A percentile compares a stretch with the other conserved stretches of the same genome.
phyloP scores from a whole-genome alignment of 2,329 filamentous ascomycete species.

The Colletotrichum somersetense region DNA sequence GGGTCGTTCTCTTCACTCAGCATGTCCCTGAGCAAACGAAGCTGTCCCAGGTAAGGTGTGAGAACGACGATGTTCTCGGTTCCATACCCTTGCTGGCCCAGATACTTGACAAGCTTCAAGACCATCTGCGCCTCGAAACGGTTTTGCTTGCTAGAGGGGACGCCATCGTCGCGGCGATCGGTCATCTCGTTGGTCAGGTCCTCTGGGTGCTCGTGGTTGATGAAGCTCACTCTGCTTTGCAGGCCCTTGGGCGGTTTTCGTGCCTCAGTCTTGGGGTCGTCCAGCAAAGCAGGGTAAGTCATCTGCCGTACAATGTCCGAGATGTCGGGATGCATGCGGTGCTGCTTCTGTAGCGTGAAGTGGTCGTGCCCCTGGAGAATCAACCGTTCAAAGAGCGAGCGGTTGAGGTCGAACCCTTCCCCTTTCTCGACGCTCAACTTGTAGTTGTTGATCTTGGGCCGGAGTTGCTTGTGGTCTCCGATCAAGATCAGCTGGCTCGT shows the following conservation, averaged over 20 bases:
- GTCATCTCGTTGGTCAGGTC: conserved; percentile 54
- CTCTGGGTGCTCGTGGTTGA: conserved; percentile 73
- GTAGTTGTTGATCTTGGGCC: conserved; percentile 75
- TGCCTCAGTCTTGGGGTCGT: conserved; percentile 63
- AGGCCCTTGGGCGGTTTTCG: conserved; percentile 68
- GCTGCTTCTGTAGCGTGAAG: conserved; percentile 69
- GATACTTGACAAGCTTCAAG: conserved; percentile 72
- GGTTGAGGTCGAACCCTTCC: conserved; percentile 74
- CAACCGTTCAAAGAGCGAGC: conserved; percentile 77
- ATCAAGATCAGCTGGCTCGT: conserved; percentile 77
- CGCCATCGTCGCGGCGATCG: conserved; percentile 64
- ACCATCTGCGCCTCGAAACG: conserved; percentile 75
- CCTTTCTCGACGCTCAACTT: conserved; percentile 72
- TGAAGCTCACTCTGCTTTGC: conserved; percentile 70
- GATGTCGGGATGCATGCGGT: conserved; percentile 78
- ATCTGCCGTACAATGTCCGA: conserved; percentile 68
- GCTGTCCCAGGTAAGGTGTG: conserved; percentile 79
- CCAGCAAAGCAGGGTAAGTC: conserved; percentile 72
- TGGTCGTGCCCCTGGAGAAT: conserved; percentile 67
- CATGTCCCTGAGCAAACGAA: conserved; percentile 67
- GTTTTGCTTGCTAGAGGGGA: conserved; percentile 71
- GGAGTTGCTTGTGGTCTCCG: conserved; percentile 79
- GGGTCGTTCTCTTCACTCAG: conserved; percentile 72
- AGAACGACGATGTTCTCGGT: conserved; percentile 75
- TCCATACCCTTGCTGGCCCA: conserved; percentile 78